Evolutionary conservation across 148 eudicot genomes (phyloP), one percentile per base, ranked within the genome.

Genomic region (Chenopodium formosanum): DNA sequence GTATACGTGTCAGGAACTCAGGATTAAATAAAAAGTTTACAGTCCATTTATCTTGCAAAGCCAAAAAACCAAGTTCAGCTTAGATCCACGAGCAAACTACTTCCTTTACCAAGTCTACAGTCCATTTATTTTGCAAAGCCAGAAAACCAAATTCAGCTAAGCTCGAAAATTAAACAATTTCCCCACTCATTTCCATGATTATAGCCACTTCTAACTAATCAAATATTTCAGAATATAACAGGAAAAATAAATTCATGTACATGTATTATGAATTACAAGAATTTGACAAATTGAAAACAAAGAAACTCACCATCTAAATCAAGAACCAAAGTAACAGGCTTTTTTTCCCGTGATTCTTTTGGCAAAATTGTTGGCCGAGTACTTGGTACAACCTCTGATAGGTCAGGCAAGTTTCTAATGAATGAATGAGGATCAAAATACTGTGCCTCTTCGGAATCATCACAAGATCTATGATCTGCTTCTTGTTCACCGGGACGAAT

Each of bases 301-400:
- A 67, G 25, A 50, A 76, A 23, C 90, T 89, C 85, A 96, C 99
- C 99, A 86, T 96, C 99, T 85, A 96, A 84, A 90, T 96, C 99
- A 66, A 96, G 95, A 32, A 92, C 99, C 79, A 96, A 88, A 31
- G 99, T 96, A 22, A 92, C 73, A 16, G 90, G 83, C 79, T 90
- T 96, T 62, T 60, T 85, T 79, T 83, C 92, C 82, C 64, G 85
- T 31, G 85, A 86, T 80, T 86, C 92, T 77, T 85, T 89, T 32
- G 85, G 87, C 66, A 84, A 80, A 47, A 81, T 34, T 60, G 85
- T 73, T 27, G 93, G 89, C 72, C 79, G 84, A 47, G 78, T 85
- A 74, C 81, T 76, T 69, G 88, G 84, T 40, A 82, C 78, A 76
- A 81, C 89, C 67, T 94, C 97, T 6, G 90, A 85, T 44, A 90